Evolutionary conservation across 2,329 filamentous ascomycete species (phyloP), one percentile per base, ranked within the genome.

Genomic region (Stagonosporopsis vannaccii): DNA sequence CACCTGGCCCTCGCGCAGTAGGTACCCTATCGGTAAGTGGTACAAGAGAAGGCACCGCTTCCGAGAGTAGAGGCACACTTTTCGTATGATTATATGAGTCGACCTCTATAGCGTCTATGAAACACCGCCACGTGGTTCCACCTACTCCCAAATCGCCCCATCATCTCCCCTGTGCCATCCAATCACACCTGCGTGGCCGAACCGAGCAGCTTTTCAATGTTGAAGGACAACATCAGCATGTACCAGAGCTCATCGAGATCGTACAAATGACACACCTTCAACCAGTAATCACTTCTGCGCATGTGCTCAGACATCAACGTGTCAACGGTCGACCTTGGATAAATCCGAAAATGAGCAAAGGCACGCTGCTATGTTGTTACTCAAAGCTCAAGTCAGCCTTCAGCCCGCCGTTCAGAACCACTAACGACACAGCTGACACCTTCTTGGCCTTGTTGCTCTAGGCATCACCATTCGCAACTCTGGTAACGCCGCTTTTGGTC

Each of bases 51-150:
- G 49, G 44, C 49, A 49, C 49, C 39, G 36, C 44, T 48, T 40
- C 44, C 35, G 30, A 20, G 35, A 39, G 5, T 6, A 49, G 39
- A 48, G 30, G 42, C 53, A 44, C 49, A 35, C 33, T 41, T 33
- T 46, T 44, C 39, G 37, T 48, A 44, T 57, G 42, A 22, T 43
- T 48, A 44, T 52, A 57, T 52, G 25, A 36, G 13, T 32, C 33
- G 17, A 32, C 22, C 32, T 44, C 19, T 45, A 49, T 41, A 43
- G 39, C 40, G 32, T 49, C 49, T 45, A 23, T 44, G 43, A 45
- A 37, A 52, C 44, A 36, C 33, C 44, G 55, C 55, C 55, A 58
- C 55, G 55, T 58, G 55, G 55, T 58, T 49, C 55, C 55, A 58
- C 55, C 55, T 49, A 48, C 32, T 32, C 36, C 33, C 47, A 45